Evolutionary conservation across 2,329 filamentous ascomycete species (phyloP).

Genomic region (Aspergillus eucalypticola): DNA sequence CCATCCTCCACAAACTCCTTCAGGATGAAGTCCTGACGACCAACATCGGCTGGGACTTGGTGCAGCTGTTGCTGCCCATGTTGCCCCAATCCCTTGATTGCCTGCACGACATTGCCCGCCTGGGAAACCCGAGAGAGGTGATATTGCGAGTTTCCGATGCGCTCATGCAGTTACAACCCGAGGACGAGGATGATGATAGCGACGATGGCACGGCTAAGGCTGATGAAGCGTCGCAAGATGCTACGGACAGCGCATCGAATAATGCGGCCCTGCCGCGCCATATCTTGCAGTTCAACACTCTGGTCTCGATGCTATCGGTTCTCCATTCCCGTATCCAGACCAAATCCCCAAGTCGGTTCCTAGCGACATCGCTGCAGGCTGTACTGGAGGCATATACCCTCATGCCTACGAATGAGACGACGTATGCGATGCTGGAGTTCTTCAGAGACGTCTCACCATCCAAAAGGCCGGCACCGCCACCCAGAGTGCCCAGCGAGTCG

Average conservation of each 20-base stretch:
- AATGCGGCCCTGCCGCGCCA: slow-evolving; percentile 26
- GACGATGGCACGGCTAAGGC: background rate
- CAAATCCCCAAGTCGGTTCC: slow-evolving; percentile 63
- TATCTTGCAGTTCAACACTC: slow-evolving; percentile 44
- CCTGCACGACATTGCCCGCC: slow-evolving; percentile 60
- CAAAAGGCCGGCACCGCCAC: slow-evolving; percentile 61
- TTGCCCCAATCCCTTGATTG: slow-evolving; percentile 60
- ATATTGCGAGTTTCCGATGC: slow-evolving; percentile 65
- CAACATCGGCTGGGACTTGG: slow-evolving; percentile 68
- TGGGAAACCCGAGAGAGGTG: slow-evolving; percentile 66
- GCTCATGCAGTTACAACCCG: slow-evolving; percentile 57
- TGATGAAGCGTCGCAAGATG: background rate
- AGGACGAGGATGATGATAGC: slow-evolving; percentile 31
- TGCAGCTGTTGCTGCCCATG: slow-evolving; percentile 62
- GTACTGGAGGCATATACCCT: slow-evolving; percentile 61
- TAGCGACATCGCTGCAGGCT: slow-evolving; percentile 64
- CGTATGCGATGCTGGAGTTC: slow-evolving; percentile 58
- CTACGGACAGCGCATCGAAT: slow-evolving; percentile 18
- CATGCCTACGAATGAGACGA: slow-evolving; percentile 58
- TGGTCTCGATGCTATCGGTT: slow-evolving; percentile 55
- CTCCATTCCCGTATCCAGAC: slow-evolving; percentile 64
- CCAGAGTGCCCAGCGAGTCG: slow-evolving; percentile 55
- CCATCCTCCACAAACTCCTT: slow-evolving; percentile 58
- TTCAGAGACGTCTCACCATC: slow-evolving; percentile 59
- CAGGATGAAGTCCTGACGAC: slow-evolving; percentile 62